phyloP scores from a whole-genome alignment of 2,329 filamentous ascomycete species.

The Fusarium succisae region DNA sequence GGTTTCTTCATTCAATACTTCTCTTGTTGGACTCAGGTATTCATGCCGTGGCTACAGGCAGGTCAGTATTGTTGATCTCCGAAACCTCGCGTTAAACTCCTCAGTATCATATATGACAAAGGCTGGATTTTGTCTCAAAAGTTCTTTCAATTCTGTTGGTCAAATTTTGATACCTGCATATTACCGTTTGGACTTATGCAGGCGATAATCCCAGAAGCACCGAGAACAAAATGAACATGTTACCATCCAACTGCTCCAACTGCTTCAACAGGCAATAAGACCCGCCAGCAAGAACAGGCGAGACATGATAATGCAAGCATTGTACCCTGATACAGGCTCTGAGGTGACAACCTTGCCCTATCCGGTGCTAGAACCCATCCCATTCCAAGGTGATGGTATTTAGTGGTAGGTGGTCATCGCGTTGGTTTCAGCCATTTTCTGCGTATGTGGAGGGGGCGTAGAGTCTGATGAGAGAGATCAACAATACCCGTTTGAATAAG shows the following conservation, averaged over 20 bases:
- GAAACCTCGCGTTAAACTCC: neutral
- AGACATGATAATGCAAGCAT: neutral
- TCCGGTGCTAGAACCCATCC: slow-evolving; percentile 30
- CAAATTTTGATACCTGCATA: neutral
- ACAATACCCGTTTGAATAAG: neutral
- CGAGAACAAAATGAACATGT: slow-evolving; percentile 5
- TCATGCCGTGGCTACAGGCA: neutral
- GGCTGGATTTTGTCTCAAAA: neutral
- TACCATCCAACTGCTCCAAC: neutral
- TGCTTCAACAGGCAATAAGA: slow-evolving; percentile 12
- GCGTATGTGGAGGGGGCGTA: slow-evolving; percentile 14
- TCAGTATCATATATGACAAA: neutral
- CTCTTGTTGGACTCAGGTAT: neutral
- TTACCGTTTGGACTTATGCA: neutral
- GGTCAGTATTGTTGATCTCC: slow-evolving; percentile 1
- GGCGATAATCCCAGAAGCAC: neutral
- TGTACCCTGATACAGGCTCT: neutral
- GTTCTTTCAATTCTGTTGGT: neutral
- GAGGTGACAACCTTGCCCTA: slow-evolving; percentile 17
- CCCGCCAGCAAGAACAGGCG: slow-evolving; percentile 2
- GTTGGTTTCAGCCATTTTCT: slow-evolving; percentile 26
- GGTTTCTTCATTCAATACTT: slow-evolving; percentile 3
- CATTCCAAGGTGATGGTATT: slow-evolving; percentile 39
- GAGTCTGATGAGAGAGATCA: neutral
- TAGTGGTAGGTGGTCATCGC: slow-evolving; percentile 15